These are phyloP conservation scores for Neurospora terricola DNA, from an alignment of 495 filamentous ascomycete genomes.

Conservation along the genomic window DNA sequence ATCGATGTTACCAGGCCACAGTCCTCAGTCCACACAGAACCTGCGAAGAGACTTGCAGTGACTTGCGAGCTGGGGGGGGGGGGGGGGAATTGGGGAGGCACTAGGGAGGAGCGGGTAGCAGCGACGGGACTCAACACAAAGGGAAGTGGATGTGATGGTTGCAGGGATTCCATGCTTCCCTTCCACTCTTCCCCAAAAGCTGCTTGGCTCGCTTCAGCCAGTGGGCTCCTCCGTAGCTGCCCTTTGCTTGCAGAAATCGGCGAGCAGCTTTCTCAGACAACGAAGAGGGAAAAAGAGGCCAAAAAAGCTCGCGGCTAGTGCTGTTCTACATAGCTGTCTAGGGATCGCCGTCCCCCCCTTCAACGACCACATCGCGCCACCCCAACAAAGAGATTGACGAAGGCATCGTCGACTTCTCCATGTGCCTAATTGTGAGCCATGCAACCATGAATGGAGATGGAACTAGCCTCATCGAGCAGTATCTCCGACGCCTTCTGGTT, in stretches of 20 bases:
- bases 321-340: not conserved
- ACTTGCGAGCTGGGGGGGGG: not conserved
- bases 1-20: not conserved
- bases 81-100: not conserved
- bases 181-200: not conserved
- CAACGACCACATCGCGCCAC: not conserved
- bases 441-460: not conserved
- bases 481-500: not conserved
- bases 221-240: not conserved
- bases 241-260: not conserved
- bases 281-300: not conserved
- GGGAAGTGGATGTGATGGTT: not conserved
- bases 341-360: not conserved
- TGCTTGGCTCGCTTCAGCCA: not conserved
- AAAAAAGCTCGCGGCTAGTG: not conserved
- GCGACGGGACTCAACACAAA: not conserved
- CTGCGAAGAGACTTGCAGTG: not conserved
- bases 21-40: not conserved
- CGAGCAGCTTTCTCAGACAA: not conserved
- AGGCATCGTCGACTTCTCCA: not conserved
- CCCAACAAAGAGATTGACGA: not conserved
- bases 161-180: not conserved
- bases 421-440: not conserved
- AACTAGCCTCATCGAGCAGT: not conserved
- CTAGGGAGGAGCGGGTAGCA: not conserved